These are phyloP conservation scores for Phyllosticta citribraziliensis DNA, from an alignment of 2,329 filamentous ascomycete species.

Conservation along the genomic window DNA sequence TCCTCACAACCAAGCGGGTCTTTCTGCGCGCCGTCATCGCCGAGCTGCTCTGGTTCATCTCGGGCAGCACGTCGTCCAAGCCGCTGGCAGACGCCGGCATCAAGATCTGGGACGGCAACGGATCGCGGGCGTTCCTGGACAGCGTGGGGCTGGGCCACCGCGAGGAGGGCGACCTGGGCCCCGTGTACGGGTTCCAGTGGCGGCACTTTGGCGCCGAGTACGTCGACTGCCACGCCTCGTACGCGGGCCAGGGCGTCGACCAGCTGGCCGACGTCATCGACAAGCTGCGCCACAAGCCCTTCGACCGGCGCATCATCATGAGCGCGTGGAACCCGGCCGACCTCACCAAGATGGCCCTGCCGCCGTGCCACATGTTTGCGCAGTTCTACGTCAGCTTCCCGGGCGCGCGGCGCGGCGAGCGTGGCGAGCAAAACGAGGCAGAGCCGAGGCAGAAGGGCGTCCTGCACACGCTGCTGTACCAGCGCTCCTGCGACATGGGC, in stretches of 20 bases:
- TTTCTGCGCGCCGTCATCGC: slow-evolving; percentile 82
- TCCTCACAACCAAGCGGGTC: slow-evolving; percentile 95
- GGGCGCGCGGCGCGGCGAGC: slow-evolving; percentile 13
- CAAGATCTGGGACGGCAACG: slow-evolving; percentile 98
- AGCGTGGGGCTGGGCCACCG: slow-evolving; percentile 71
- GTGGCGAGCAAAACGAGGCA: slow-evolving; percentile 19
- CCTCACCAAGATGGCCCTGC: slow-evolving; percentile 77
- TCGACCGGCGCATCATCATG: slow-evolving; percentile 82
- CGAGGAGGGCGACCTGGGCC: slow-evolving; percentile 79
- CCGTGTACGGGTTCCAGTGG: slow-evolving; percentile 98
- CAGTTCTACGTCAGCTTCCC: slow-evolving; percentile 88
- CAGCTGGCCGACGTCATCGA: slow-evolving; percentile 84
- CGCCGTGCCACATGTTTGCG: slow-evolving; percentile 95
- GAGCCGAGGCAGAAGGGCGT: slow-evolving; percentile 45
- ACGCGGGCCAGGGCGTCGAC: slow-evolving; percentile 80
- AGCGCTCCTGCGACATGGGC: slow-evolving; percentile 93
- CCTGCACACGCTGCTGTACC: slow-evolving; percentile 83
- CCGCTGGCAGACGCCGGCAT: slow-evolving; percentile 70
- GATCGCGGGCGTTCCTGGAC: slow-evolving; percentile 82
- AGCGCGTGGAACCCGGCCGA: slow-evolving; percentile 91
- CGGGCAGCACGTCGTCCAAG: slow-evolving; percentile 69
- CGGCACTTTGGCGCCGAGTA: slow-evolving; percentile 95
- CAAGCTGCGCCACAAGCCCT: slow-evolving; percentile 74
- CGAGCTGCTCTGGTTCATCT: slow-evolving; percentile 93
- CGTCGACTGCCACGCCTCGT: slow-evolving; percentile 66